A percentile compares a stretch with the other conserved stretches of the same genome.
Conservation (phyloP, 352 stramenopile species). For the Salisapilia sapeloensis region DNA sequence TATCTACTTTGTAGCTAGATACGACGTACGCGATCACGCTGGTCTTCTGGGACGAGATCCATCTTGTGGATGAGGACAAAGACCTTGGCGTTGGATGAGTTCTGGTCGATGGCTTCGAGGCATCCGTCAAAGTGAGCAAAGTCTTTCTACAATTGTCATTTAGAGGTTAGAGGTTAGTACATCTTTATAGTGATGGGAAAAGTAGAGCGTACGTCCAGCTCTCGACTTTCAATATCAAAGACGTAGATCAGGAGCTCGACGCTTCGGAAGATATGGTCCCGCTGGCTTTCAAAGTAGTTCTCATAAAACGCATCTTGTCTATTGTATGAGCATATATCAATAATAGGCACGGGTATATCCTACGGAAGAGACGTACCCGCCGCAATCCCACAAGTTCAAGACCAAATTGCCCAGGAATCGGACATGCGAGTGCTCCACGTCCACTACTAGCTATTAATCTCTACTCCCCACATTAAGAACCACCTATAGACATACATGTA, state of each 20-base stretch:
- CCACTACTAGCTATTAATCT: slow-evolving; percentile 23
- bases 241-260: slow-evolving; percentile 98
- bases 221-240: slow-evolving; percentile 94
- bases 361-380: slow-evolving; percentile 40
- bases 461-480: neutral
- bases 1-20: slow-evolving; percentile 1
- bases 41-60: slow-evolving; percentile 90
- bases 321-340: neutral
- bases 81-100: slow-evolving; percentile 96
- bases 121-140: slow-evolving; percentile 95
- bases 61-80: slow-evolving; percentile 99
- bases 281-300: slow-evolving; percentile 97
- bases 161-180: neutral
- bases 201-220: slow-evolving; percentile 33
- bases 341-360: slow-evolving; percentile 1
- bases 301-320: slow-evolving; percentile 99
- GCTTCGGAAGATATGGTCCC: slow-evolving; percentile 98
- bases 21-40: slow-evolving; percentile 49
- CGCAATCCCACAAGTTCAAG: slow-evolving; percentile 99
- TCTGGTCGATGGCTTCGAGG: slow-evolving; percentile 96
- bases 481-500: slow-evolving; percentile 46
- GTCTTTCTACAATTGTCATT: slow-evolving; percentile 91
- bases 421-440: slow-evolving; percentile 86
- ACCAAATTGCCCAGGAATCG: slow-evolving; percentile 97
- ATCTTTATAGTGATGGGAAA: neutral